Evolutionary conservation across 345 rosid species (phyloP).

Genomic region (Xanthoceras sorbifolium): DNA sequence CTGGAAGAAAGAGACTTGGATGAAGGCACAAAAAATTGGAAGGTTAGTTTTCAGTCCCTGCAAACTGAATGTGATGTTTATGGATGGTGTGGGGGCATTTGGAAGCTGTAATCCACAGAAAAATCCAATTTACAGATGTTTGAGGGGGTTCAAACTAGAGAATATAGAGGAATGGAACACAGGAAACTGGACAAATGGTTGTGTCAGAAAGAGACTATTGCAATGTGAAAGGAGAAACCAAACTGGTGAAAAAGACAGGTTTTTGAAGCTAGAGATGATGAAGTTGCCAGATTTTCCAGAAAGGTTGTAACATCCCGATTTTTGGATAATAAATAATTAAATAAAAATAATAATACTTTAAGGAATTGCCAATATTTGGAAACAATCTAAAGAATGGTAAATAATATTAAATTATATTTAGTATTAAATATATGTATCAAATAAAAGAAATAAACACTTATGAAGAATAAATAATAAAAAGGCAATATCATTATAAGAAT

Average conservation of each 20-base stretch:
- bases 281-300: conserved; percentile 43
- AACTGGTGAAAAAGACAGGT: conserved; percentile 39
- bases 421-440: too few species aligned
- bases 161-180: conserved; percentile 41
- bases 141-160: conserved; percentile 51
- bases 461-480: too few species aligned
- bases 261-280: conserved; percentile 39
- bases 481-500: too few species aligned
- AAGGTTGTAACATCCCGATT: too few species aligned
- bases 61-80: conserved; percentile 41
- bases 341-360: too few species aligned
- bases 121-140: conserved; percentile 47
- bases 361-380: too few species aligned
- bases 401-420: too few species aligned
- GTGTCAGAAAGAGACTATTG: conserved; percentile 37
- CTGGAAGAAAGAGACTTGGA: conserved; percentile 21
- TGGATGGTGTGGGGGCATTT: conserved; percentile 54
- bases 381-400: too few species aligned
- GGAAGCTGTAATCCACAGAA: conserved; percentile 40
- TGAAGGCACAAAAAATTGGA: conserved; percentile 22
- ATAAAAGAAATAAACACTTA: too few species aligned
- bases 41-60: background rate
- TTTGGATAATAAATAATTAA: too few species aligned
- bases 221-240: conserved; percentile 30
- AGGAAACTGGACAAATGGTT: conserved; percentile 53